phyloP scores from a whole-genome alignment of 805 yeast species.

The Lachancea sp. region DNA sequence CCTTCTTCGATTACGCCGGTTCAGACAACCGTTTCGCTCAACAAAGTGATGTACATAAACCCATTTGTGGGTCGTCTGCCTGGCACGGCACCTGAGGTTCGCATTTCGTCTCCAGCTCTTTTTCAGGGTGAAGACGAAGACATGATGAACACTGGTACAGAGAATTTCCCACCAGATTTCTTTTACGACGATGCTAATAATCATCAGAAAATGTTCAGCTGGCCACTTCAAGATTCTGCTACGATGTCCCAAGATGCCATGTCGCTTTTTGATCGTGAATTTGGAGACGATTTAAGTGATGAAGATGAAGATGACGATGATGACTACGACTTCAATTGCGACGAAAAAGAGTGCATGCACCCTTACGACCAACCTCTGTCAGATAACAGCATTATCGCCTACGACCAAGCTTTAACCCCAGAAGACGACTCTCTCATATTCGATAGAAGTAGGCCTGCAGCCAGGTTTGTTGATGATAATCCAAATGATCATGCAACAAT shows the following conservation, averaged over 20 bases:
- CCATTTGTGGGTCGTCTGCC: constrained; percentile 13
- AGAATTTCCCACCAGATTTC: constrained; percentile 16
- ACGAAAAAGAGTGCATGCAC: background rate
- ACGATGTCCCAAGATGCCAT: constrained; percentile 25
- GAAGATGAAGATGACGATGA: constrained; percentile 23
- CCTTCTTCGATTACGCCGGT: constrained; percentile 12
- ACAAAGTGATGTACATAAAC: constrained; percentile 19
- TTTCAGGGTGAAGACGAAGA: constrained; percentile 10
- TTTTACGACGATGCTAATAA: constrained; percentile 15
- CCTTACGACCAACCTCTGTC: background rate
- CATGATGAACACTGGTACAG: constrained; percentile 6
- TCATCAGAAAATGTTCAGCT: constrained; percentile 14
- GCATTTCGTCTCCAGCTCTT: constrained; percentile 7
- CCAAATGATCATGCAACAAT: constrained; percentile 6
- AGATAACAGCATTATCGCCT: background rate
- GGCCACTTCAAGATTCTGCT: constrained; percentile 25
- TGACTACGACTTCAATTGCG: background rate
- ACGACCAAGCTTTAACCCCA: background rate
- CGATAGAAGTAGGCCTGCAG: constrained; percentile 7
- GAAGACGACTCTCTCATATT: constrained; percentile 11
- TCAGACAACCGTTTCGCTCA: constrained; percentile 25
- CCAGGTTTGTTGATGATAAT: constrained; percentile 14
- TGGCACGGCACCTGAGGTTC: constrained; percentile 3
- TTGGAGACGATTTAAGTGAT: constrained; percentile 26
- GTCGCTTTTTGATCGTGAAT: constrained; percentile 29